A percentile compares a stretch with the other conserved stretches of the same genome.
These are phyloP conservation scores for Macadamia tetraphylla DNA, from an alignment of 164 flowering plant genomes.

Conservation along the genomic window DNA sequence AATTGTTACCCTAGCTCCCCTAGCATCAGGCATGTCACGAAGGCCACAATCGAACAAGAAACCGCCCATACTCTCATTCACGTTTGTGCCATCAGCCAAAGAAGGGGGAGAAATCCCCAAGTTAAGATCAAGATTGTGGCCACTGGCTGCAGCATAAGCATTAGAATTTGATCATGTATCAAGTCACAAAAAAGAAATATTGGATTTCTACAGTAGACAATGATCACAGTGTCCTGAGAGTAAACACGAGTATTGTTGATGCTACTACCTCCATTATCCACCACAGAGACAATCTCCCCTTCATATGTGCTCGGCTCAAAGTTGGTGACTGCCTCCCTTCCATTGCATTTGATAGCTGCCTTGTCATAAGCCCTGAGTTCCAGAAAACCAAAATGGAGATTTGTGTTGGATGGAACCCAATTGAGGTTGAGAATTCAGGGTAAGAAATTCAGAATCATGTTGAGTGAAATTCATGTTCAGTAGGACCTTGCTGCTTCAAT, in stretches of 20 bases:
- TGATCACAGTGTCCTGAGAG: background rate
- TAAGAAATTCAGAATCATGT: constrained; percentile 29
- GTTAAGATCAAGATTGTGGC: constrained; percentile 56
- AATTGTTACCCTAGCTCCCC: constrained; percentile 35
- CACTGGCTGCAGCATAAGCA: constrained; percentile 24
- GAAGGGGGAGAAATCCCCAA: constrained; percentile 54
- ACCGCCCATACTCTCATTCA: constrained; percentile 16
- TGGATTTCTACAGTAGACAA: background rate
- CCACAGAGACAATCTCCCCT: constrained; percentile 40
- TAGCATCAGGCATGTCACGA: constrained; percentile 24
- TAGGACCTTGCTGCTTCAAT: constrained; percentile 96
- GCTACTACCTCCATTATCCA: constrained; percentile 47
- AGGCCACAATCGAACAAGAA: constrained; percentile 25
- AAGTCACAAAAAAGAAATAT: background rate
- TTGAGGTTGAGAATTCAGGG: constrained; percentile 29
- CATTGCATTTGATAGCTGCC: constrained; percentile 89
- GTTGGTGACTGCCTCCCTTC: constrained; percentile 90
- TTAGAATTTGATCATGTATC: constrained; percentile 1
- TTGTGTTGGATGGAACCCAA: constrained; percentile 38
- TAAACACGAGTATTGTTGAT: background rate
- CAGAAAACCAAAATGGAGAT: constrained; percentile 39
- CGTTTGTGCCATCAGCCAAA: constrained; percentile 24
- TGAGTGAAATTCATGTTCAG: constrained; percentile 40
- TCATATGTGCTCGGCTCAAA: constrained; percentile 75
- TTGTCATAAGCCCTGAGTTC: constrained; percentile 90